phyloP scores from a whole-genome alignment of 2,329 filamentous ascomycete genomes.

The Fusarium nodosum region DNA sequence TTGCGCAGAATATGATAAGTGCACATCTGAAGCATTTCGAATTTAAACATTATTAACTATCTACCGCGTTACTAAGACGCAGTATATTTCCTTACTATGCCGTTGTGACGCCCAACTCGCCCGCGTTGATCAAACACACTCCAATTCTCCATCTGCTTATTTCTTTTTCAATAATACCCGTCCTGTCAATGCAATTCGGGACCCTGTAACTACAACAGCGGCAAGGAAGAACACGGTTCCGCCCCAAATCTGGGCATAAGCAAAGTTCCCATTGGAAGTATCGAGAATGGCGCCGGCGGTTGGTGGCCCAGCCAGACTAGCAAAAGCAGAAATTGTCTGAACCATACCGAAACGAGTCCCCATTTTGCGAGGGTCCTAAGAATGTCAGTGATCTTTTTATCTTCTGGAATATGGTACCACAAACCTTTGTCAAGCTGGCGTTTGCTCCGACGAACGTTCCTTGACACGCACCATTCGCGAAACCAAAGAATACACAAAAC shows the following conservation, averaged over 20 bases:
- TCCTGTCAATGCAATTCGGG: conserved; percentile 55
- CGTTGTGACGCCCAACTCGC: background rate
- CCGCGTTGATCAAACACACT: background rate
- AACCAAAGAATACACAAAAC: conserved; percentile 51
- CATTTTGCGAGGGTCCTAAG: conserved; percentile 56
- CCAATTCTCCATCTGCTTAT: background rate
- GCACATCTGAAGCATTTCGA: conserved; percentile 3
- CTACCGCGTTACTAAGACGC: background rate
- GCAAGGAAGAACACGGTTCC: conserved; percentile 57
- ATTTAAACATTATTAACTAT: conserved; percentile 34
- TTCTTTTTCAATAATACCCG: conserved; percentile 56
- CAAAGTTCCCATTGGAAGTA: conserved; percentile 50
- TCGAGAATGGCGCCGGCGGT: conserved; percentile 53
- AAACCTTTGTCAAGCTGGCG: conserved; percentile 54
- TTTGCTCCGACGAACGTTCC: conserved; percentile 55
- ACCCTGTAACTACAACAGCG: conserved; percentile 51
- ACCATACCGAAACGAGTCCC: conserved; percentile 61
- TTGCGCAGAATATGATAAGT: conserved; percentile 23
- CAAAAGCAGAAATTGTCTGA: conserved; percentile 58
- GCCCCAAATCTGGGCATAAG: conserved; percentile 63
- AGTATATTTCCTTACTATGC: background rate
- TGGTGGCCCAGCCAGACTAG: conserved; percentile 59
- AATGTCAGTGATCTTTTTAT: background rate
- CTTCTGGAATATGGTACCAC: background rate
- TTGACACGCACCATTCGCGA: conserved; percentile 49